A percentile compares a stretch with the other conserved stretches of the same genome.
Evolutionary conservation across 768 basidiomycete species (phyloP).

Genomic region (Tephrocybe sp.): DNA sequence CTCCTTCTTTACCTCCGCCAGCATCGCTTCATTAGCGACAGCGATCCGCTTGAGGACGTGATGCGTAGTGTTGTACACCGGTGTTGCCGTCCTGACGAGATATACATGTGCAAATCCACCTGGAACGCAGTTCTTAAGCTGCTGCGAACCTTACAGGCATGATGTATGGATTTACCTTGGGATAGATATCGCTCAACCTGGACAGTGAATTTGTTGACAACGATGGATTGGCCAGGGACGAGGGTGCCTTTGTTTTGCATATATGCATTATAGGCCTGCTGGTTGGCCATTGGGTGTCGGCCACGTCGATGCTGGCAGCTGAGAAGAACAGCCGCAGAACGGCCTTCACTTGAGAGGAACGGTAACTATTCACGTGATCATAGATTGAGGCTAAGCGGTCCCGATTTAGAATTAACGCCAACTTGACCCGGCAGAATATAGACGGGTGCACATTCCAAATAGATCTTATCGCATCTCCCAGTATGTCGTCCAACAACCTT

Average conservation of each 20-base stretch:
- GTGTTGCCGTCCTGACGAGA: conserved; percentile 82
- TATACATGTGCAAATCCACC: conserved; percentile 99
- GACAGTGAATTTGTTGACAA: conserved; percentile 87
- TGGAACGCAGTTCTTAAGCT: conserved; percentile 30
- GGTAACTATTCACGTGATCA: conserved; percentile 14
- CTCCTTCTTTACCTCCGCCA: conserved; percentile 94
- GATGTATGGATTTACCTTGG: conserved; percentile 66
- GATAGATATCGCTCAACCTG: conserved; percentile 93
- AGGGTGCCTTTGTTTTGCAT: conserved; percentile 68
- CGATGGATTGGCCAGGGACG: conserved; percentile 80
- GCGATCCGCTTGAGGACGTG: conserved; percentile 98
- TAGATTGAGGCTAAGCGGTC: neutral
- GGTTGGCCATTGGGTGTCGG: conserved; percentile 43
- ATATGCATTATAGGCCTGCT: conserved; percentile 50
- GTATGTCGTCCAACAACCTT: conserved; percentile 19
- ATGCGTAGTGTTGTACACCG: conserved; percentile 88
- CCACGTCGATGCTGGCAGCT: conserved; percentile 13
- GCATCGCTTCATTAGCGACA: conserved; percentile 85
- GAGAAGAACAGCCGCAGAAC: neutral
- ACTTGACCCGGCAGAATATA: neutral
- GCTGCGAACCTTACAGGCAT: conserved; percentile 7
- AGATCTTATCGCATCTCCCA: conserved; percentile 10
- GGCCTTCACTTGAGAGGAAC: neutral
- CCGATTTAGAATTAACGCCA: conserved; percentile 4
- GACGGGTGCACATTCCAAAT: neutral